These are phyloP conservation scores for Metschnikowia bowlesiae DNA, from an alignment of 805 yeast species.

Conservation along the genomic window DNA sequence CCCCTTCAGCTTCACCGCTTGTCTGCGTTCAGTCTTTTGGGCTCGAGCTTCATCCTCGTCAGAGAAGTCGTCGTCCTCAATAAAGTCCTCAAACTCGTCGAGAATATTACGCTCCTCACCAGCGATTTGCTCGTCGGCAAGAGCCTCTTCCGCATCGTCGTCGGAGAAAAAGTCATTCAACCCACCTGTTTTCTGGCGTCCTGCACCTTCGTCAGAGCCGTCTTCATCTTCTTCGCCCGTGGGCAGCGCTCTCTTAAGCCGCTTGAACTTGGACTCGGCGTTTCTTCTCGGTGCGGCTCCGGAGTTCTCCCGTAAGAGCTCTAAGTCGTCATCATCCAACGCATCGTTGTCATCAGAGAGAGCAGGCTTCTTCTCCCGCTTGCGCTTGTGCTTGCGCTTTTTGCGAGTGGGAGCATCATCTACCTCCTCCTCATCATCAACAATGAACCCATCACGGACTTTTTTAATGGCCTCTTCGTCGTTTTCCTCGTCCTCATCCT, in stretches of 20 bases:
- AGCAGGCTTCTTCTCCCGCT: slow-evolving; percentile 7
- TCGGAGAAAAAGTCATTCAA: slow-evolving; percentile 72
- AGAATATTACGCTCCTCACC: slow-evolving; percentile 36
- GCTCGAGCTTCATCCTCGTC: slow-evolving; percentile 60
- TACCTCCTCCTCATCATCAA: slow-evolving; percentile 80
- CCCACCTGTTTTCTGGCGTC: slow-evolving; percentile 26
- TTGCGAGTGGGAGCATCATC: slow-evolving; percentile 34
- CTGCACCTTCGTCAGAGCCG: slow-evolving; percentile 7
- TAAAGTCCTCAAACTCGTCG: slow-evolving; percentile 94
- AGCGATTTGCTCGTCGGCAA: slow-evolving; percentile 4
- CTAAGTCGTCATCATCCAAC: slow-evolving; percentile 93
- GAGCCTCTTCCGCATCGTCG: slow-evolving; percentile 21
- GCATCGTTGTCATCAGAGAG: slow-evolving; percentile 48
- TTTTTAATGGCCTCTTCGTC: slow-evolving; percentile 85
- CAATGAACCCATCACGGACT: slow-evolving; percentile 89
- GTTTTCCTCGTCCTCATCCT: slow-evolving; percentile 80
- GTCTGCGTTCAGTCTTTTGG: slow-evolving; percentile 29
- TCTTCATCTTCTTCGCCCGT: slow-evolving; percentile 31
- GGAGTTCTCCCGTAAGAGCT: slow-evolving; percentile 82
- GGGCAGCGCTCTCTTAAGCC: slow-evolving; percentile 68
- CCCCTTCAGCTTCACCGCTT: slow-evolving; percentile 29
- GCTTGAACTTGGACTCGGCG: slow-evolving; percentile 56
- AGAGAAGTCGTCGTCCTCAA: slow-evolving; percentile 93
- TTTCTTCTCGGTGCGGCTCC: slow-evolving; percentile 51
- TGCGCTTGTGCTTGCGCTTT: slow-evolving; percentile 30